These are phyloP conservation scores for Fagus sylvatica DNA, from an alignment of 306 rosid genomes.

Conservation along the genomic window DNA sequence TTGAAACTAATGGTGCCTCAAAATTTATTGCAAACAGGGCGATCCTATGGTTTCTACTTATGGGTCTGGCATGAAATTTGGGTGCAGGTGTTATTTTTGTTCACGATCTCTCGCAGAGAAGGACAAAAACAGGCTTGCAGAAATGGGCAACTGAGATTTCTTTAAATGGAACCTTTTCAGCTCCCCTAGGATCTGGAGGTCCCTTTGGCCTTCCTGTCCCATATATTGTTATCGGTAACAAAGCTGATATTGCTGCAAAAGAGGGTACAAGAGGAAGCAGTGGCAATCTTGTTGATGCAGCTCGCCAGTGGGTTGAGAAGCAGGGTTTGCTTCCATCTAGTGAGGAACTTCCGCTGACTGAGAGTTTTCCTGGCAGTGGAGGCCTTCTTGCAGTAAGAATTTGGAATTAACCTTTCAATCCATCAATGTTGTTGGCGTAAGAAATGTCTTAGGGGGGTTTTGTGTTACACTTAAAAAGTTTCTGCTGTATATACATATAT, in stretches of 20 bases:
- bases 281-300: constrained; percentile 96
- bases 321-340: constrained; percentile 97
- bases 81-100: constrained; percentile 92
- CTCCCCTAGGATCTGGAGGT: constrained; percentile 93
- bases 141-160: constrained; percentile 95
- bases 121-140: constrained; percentile 91
- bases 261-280: constrained; percentile 92
- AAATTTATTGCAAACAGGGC: constrained; percentile 6
- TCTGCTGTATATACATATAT: too few species aligned
- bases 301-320: constrained; percentile 99
- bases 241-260: constrained; percentile 91
- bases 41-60: constrained; percentile 18
- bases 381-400: constrained; percentile 77
- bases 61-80: constrained; percentile 33
- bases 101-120: constrained; percentile 96
- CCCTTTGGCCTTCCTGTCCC: constrained; percentile 98
- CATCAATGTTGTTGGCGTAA: not conserved
- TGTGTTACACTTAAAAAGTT: too few species aligned
- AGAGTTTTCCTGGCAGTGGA: constrained; percentile 84
- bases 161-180: constrained; percentile 90
- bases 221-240: constrained; percentile 82
- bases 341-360: constrained; percentile 96
- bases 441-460: too few species aligned
- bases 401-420: not conserved
- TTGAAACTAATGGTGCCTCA: constrained; percentile 17